A percentile compares a stretch with the other conserved stretches of the same genome.
Conservation (phyloP, 139 green algal species). For the Axilococcus clingmanii region DNA sequence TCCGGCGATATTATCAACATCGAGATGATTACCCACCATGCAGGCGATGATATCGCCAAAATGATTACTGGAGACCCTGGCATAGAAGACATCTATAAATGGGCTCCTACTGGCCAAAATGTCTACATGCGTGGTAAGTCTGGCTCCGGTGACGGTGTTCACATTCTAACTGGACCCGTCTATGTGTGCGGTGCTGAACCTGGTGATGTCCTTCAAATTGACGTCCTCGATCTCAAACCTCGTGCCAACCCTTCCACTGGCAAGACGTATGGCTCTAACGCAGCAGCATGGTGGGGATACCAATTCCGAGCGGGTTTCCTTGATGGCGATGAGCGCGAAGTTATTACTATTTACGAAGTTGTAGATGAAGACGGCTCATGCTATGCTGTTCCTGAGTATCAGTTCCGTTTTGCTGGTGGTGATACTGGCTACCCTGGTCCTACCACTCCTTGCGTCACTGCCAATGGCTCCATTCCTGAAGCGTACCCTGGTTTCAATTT, state of each 20-base stretch:
- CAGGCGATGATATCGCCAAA: conserved; percentile 46
- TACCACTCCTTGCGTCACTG: conserved; percentile 11
- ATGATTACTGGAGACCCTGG: conserved; percentile 56
- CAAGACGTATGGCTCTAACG: conserved; percentile 41
- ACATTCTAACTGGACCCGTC: conserved; percentile 47
- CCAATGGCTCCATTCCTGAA: conserved; percentile 15
- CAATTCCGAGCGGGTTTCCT: conserved; percentile 37
- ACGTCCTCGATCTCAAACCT: conserved; percentile 45
- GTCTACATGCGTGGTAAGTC: conserved; percentile 22
- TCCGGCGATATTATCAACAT: conserved; percentile 42
- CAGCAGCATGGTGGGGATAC: conserved; percentile 48
- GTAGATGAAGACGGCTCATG: conserved; percentile 10
- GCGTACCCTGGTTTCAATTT: conserved; percentile 1
- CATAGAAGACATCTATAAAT: conserved; percentile 48
- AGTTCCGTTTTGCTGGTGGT: conserved; percentile 29
- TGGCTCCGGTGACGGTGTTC: conserved; percentile 46
- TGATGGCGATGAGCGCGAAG: conserved; percentile 30
- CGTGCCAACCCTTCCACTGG: conserved; percentile 41
- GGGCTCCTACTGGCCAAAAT: conserved; percentile 6
- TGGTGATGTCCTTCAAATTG: conserved; percentile 47
- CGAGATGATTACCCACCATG: conserved; percentile 49
- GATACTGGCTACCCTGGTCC: conserved; percentile 16
- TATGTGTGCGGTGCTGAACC: conserved; percentile 38
- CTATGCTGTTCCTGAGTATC: conserved; percentile 43
- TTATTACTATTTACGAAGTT: conserved; percentile 52